Evolutionary conservation across 805 yeast species (phyloP), one percentile per base, ranked within the genome.

Genomic region (Lachancea lanzarotensis): DNA sequence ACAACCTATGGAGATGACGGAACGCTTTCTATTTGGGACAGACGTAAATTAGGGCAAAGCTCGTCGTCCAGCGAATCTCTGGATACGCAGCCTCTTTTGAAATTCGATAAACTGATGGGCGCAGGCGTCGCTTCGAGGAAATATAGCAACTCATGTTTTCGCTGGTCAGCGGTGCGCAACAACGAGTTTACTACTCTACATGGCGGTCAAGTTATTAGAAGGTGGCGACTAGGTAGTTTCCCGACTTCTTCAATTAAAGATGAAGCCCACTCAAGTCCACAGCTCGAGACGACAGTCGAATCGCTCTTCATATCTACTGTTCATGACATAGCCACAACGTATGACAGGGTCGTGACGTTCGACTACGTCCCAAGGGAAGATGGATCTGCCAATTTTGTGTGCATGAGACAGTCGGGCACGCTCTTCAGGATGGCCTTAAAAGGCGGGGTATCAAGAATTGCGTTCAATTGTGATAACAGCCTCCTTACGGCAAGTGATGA

Each of bases 321-420:
- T 1, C 71, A 78, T 38, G 95, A 88, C 59, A 77, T 79, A 10
- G 76, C 75, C 47, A 82, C 95, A 0, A 84, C 82, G 43, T 81
- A 76, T 55, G 95, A 89, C 52, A 74, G 90, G 52, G 95, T 89
- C 1, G 79, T 84, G 1, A 82, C 95, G 0, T 89, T 83, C 65
- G 96, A 89, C 61, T 89, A 88, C 59, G 76, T 81, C n/a, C 79
- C 82, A 0, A 55, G 56, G 39, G 79, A 76, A 45, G 67, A 78
- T 2, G 73, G 80, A 18, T 75, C 78, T 1, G 74, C 84, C 8
- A 79, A 82, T 53, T 72, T 86, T 46, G 79, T 90, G 25, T 89
- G 97, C 62, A 83, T 90, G 84, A 71, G 96, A 51, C 95, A 87
- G 55, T 84, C 95, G 1, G 97, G 97, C 3, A 82, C 86, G 43